phyloP scores from a whole-genome alignment of 257 asterid species.

The Gentiana dahurica region DNA sequence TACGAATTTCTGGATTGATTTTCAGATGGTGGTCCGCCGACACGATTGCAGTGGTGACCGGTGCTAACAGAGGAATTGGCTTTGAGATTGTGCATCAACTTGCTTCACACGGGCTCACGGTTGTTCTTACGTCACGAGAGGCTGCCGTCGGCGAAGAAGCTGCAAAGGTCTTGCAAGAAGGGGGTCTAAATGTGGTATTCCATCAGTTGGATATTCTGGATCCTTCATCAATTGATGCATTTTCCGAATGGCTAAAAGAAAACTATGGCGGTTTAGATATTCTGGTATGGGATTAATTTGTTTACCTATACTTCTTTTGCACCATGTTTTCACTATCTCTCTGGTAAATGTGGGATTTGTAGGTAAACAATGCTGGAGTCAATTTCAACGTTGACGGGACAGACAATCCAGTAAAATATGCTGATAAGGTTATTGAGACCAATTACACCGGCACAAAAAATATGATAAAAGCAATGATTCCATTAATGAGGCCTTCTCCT shows the following conservation, averaged over 20 bases:
- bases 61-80: slow-evolving; percentile 92
- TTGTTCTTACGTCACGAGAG: slow-evolving; percentile 70
- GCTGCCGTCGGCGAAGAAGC: slow-evolving; percentile 57
- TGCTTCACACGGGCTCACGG: slow-evolving; percentile 61
- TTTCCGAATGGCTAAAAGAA: slow-evolving; percentile 52
- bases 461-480: slow-evolving; percentile 62
- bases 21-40: slow-evolving; percentile 81
- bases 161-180: slow-evolving; percentile 45
- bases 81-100: slow-evolving; percentile 78
- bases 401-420: slow-evolving; percentile 60
- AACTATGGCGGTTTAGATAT: slow-evolving; percentile 68
- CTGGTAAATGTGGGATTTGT: slow-evolving; percentile 3
- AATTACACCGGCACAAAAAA: slow-evolving; percentile 83
- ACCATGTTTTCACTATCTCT: not conserved
- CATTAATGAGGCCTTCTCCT: slow-evolving; percentile 57
- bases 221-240: slow-evolving; percentile 44
- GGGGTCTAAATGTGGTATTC: slow-evolving; percentile 55
- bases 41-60: slow-evolving; percentile 81
- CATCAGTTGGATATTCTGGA: slow-evolving; percentile 64
- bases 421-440: slow-evolving; percentile 58
- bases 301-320: not conserved
- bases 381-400: slow-evolving; percentile 55
- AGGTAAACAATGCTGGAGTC: slow-evolving; percentile 93
- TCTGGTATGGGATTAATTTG: slow-evolving; percentile 34
- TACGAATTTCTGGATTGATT: no score